A percentile compares a stretch with the other conserved stretches of the same genome.
These are phyloP conservation scores for Euphorbia neoarborescens DNA, from an alignment of 441 rosid genomes.

Conservation along the genomic window DNA sequence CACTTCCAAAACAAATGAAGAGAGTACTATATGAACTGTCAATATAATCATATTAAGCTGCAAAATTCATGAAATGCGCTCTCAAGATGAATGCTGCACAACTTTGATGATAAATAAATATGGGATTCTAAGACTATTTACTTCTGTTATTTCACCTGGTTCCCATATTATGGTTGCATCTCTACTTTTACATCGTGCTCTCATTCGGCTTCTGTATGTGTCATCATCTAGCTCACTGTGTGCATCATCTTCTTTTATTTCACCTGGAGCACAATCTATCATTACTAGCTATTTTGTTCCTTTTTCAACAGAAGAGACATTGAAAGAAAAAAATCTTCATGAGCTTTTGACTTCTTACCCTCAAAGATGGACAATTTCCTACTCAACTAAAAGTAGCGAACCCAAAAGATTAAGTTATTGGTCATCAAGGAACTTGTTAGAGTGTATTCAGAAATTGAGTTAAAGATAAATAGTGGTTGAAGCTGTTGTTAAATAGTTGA, in stretches of 20 bases:
- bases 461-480: no score
- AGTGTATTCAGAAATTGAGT: no score
- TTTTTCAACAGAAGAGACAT: constrained; percentile 55
- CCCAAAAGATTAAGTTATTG: constrained; percentile 62
- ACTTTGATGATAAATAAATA: background rate
- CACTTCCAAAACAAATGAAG: constrained; percentile 6
- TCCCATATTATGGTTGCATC: no score
- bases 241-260: no score
- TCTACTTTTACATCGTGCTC: no score
- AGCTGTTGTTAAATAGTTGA: no score
- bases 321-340: constrained; percentile 55
- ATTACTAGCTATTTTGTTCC: constrained; percentile 29
- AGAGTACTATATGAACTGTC: background rate
- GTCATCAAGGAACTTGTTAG: constrained; percentile 31
- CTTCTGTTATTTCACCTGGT: no score
- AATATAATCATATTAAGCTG: background rate
- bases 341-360: constrained; percentile 74
- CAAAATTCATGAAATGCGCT: background rate
- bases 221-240: no score
- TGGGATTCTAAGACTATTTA: background rate
- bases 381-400: constrained; percentile 84
- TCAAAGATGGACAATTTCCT: constrained; percentile 75
- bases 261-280: no score
- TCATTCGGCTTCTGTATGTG: no score
- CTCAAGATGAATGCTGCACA: constrained; percentile 3